A percentile compares a stretch with the other conserved stretches of the same genome.
phyloP scores from a whole-genome alignment of 257 asterid genomes.

The Paraleonurus japonicus region DNA sequence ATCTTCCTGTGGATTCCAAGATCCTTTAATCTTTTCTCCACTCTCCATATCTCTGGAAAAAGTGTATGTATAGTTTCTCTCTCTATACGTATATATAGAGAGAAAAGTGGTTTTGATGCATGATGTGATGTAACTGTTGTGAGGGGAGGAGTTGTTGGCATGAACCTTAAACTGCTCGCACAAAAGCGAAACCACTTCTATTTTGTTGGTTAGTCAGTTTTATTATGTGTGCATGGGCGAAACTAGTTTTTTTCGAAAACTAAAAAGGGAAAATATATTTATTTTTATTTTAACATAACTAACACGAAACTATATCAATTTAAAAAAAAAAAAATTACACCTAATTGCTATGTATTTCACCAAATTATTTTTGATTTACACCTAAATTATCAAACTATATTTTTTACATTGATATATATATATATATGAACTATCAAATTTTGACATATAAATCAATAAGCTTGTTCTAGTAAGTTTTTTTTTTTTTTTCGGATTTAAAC shows the following conservation, averaged over 20 bases:
- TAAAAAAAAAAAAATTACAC: too few species aligned
- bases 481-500: too few species aligned
- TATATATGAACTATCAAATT: too few species aligned
- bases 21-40: constrained; percentile 39
- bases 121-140: constrained; percentile 38
- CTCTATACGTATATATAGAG: background rate
- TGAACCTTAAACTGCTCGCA: constrained; percentile 66
- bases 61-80: background rate
- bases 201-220: constrained; percentile 40
- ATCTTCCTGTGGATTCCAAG: constrained; percentile 68
- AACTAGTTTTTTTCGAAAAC: too few species aligned
- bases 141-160: constrained; percentile 52
- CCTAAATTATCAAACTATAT: too few species aligned
- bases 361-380: too few species aligned
- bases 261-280: background rate
- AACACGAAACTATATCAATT: background rate
- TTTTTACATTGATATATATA: too few species aligned
- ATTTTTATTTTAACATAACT: background rate
- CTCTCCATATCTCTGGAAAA: background rate
- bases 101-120: constrained; percentile 17
- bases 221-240: constrained; percentile 8
- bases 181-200: constrained; percentile 38
- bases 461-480: too few species aligned
- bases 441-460: too few species aligned
- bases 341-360: too few species aligned